Evolutionary conservation across 345 rosid species (phyloP), one percentile per base, ranked within the genome.

Genomic region (Euphorbia pulcherrima): DNA sequence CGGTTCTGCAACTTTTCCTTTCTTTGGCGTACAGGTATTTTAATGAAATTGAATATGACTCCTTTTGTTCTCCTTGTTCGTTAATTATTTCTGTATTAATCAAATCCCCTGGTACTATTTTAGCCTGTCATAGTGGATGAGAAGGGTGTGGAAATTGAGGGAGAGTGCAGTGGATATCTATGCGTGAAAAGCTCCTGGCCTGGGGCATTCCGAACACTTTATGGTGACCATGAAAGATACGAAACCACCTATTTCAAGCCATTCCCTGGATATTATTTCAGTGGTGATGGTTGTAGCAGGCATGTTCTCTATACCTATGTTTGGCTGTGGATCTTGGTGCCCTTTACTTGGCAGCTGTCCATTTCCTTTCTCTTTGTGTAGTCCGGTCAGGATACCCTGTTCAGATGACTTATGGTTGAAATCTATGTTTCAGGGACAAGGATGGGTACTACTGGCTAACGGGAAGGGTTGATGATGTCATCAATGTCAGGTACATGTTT

Each of bases 1-100:
- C 79, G 97, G 99, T 75, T 94, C 99, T 66, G 99, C 96, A 52
- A 94, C 99, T 73, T 94, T 94, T 82, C 99, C 99, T 66, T 94
- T 94, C 90, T 94, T 94, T 67, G 99, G 99, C 67, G 95, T 94
- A 75, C 95, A 88, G 99, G 99, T 94, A 53, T 46, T 67, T 75
- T 72, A 63, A 26, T 11, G 12, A 26, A 12, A 37, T 56, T 18
- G 60, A 51, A 39, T 23, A 10, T 52, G 35, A 40, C 21, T 17
- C 18, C 29, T 41, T 28, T 55, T 39, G 33, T 44, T 9, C 2
- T 53, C 8, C 26, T 9, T 60, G 18, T 60, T 44, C 57, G 10
- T 10, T 46, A 30, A 23, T 44, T 24, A 1, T 56, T 28, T 30
- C 28, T 44, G 2, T 3, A 44, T 44, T 50, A 4, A 44, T 68